These are phyloP conservation scores for Lepiota subincarnata DNA, from an alignment of 768 basidiomycete species.

Conservation along the genomic window DNA sequence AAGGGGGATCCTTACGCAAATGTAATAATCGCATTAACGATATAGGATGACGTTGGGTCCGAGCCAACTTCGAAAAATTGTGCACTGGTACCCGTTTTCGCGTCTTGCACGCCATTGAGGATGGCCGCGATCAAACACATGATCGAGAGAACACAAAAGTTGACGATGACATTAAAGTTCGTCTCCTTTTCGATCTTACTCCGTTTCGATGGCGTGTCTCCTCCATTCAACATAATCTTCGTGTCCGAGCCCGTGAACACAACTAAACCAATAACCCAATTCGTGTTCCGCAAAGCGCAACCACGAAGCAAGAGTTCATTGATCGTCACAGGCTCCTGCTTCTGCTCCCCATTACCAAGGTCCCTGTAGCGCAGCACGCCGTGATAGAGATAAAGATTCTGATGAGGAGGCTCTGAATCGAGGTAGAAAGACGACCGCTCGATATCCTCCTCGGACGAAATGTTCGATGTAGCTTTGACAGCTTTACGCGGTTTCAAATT, in stretches of 20 bases:
- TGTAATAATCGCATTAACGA: slow-evolving; percentile 79
- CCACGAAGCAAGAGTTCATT: slow-evolving; percentile 92
- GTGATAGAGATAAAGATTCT: slow-evolving; percentile 89
- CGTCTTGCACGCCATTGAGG: slow-evolving; percentile 70
- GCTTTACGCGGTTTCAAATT: slow-evolving; percentile 88
- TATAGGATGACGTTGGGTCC: slow-evolving; percentile 54
- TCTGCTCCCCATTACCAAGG: slow-evolving; percentile 42
- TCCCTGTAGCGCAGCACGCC: slow-evolving; percentile 78
- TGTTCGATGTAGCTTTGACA: slow-evolving; percentile 67
- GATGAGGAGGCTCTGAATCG: slow-evolving; percentile 91
- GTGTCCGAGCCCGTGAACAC: slow-evolving; percentile 91
- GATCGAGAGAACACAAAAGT: slow-evolving; percentile 71
- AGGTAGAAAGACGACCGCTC: slow-evolving; percentile 84
- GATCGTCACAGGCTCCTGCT: slow-evolving; percentile 74
- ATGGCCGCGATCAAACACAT: slow-evolving; percentile 80
- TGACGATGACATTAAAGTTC: slow-evolving; percentile 96
- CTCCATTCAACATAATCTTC: slow-evolving; percentile 90
- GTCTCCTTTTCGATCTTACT: slow-evolving; percentile 98
- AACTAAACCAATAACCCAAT: slow-evolving; percentile 93
- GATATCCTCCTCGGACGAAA: slow-evolving; percentile 84
- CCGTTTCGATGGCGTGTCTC: slow-evolving; percentile 92
- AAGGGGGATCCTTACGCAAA: slow-evolving; percentile 66
- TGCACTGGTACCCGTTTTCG: slow-evolving; percentile 56
- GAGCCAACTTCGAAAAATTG: slow-evolving; percentile 66
- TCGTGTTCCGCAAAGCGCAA: slow-evolving; percentile 83